Percentiles rank a stretch among this genome's conserved stretches.
phyloP scores from a whole-genome alignment of 2,329 filamentous ascomycete genomes.

The Huntiella omanensis region DNA sequence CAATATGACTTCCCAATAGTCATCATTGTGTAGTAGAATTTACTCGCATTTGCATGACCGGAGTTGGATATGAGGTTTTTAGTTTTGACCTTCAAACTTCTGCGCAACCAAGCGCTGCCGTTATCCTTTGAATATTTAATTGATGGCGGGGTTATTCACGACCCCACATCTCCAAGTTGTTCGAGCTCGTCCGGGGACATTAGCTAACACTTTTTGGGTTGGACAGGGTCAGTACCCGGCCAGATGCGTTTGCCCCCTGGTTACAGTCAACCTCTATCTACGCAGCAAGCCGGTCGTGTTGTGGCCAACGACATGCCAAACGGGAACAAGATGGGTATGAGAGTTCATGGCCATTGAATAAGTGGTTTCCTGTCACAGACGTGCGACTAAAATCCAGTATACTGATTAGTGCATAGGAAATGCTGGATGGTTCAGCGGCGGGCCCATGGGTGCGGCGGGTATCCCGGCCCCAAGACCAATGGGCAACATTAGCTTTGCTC shows the following conservation, averaged over 20 bases:
- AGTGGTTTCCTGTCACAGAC: not conserved
- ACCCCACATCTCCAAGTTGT: not conserved
- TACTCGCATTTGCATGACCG: no score
- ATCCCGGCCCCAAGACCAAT: slow-evolving; percentile 20
- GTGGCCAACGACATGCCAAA: slow-evolving; percentile 43
- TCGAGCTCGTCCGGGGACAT: not conserved
- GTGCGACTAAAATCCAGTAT: not conserved
- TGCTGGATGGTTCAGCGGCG: slow-evolving; percentile 43
- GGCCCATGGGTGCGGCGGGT: slow-evolving; percentile 37
- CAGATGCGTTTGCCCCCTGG: slow-evolving; percentile 41
- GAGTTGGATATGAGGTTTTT: no score
- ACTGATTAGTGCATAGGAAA: slow-evolving; percentile 4
- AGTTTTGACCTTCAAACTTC: no score
- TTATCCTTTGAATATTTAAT: no score
- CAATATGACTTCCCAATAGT: no score
- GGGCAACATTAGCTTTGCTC: slow-evolving; percentile 45
- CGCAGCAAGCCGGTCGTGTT: slow-evolving; percentile 31
- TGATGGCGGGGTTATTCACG: no score
- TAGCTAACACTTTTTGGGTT: slow-evolving; percentile 12
- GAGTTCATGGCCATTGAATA: not conserved
- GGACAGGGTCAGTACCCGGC: slow-evolving; percentile 39
- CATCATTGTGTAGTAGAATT: no score
- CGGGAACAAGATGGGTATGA: slow-evolving; percentile 40
- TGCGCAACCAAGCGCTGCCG: no score
- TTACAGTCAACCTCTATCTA: slow-evolving; percentile 40